phyloP scores from a whole-genome alignment of 495 filamentous ascomycete species.

The Apodospora peruviana region DNA sequence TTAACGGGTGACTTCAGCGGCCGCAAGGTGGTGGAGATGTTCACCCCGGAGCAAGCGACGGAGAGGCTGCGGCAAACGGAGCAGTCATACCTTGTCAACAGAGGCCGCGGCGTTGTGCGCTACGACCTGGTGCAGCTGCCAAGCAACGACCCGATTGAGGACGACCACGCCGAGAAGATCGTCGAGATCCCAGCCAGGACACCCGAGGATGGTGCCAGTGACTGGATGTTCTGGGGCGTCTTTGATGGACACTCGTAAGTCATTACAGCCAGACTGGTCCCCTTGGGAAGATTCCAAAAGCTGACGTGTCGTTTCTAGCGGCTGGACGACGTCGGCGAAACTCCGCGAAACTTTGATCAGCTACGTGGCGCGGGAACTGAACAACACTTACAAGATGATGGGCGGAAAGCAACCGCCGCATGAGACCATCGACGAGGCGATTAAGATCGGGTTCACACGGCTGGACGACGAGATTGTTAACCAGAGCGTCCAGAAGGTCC shows the following conservation, averaged over 20 bases:
- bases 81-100: conserved; percentile 83
- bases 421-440: conserved; percentile 79
- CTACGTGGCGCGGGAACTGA: conserved; percentile 92
- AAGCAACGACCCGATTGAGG: conserved; percentile 96
- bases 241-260: conserved; percentile 93
- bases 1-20: conserved; percentile 74
- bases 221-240: conserved; percentile 99
- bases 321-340: conserved; percentile 98
- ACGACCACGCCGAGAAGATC: conserved; percentile 96
- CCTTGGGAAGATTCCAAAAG: not conserved
- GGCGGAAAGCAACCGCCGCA: conserved; percentile 55
- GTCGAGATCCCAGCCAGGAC: conserved; percentile 64
- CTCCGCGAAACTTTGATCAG: conserved; percentile 85
- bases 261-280: conserved; percentile 1
- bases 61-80: conserved; percentile 83
- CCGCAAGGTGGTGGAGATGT: conserved; percentile 82
- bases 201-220: conserved; percentile 53
- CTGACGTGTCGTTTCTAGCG: conserved; percentile 47
- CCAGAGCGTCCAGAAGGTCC: conserved; percentile 78
- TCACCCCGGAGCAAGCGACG: conserved; percentile 92
- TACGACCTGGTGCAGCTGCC: conserved; percentile 95
- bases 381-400: conserved; percentile 80
- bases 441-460: conserved; percentile 84
- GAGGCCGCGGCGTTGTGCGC: conserved; percentile 84
- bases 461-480: conserved; percentile 92